Evolutionary conservation across 768 basidiomycete genomes (phyloP), one percentile per base, ranked within the genome.

Genomic region (Rhizopogon sp.): DNA sequence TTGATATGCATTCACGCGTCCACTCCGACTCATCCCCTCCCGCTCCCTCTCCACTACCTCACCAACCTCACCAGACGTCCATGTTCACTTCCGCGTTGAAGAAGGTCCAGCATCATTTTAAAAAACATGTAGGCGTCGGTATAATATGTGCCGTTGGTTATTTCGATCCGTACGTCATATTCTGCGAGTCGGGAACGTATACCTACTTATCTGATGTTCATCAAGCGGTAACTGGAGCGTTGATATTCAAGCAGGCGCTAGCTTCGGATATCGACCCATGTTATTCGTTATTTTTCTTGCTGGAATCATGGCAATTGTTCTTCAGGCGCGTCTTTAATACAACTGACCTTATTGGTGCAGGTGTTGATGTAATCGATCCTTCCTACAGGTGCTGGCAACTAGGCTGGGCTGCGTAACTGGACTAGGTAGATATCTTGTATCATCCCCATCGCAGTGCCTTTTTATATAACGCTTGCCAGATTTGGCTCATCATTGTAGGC

Each of bases 201-300:
- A 39, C 17, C 5, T 45, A 35, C 33, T 9, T 13, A 31, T 31
- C 31, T 49, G 13, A 28, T 49, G 13, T 44, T 35, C 28, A 17
- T 46, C 2, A 54, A 66, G 66, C 14, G 72, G 76, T 25, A 77
- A 77, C 59, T 77, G 76, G 76, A 71, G 71, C 10, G 75, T 76
- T 16, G 76, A 77, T 60, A 66, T 77, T 6, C 68, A 74, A 62
- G 76, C 76, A 1, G 75, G 76, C 1, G 66, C 70, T 16, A 59
- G 63, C 9, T 78, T 72, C 57, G 79, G 79, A 14, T 80, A 79
- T 66, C 70, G 72, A 29, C 61, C 61, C 28, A 67, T 79, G 46
- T 64, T 80, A 20, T 79, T 78, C 60, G 66, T 80, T 46, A 71
- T 79, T 47, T 67, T 80, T 16, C 28, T 79, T 37, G 70, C 79